Evolutionary conservation across 371 early-diverging fungal genomes (phyloP).

Genomic region (Mucor plumbeus): DNA sequence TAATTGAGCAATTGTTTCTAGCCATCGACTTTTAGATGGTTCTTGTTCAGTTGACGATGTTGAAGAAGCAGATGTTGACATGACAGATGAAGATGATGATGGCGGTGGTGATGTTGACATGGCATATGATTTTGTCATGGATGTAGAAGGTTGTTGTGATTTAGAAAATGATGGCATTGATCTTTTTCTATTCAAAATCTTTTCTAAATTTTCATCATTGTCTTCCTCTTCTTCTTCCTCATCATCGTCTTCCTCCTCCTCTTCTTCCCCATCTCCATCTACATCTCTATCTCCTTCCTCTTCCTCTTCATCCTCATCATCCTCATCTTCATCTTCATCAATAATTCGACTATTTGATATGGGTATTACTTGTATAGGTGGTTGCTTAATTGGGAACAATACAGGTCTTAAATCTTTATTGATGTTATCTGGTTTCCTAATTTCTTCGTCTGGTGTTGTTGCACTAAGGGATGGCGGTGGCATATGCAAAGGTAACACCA

Average conservation of each 20-base stretch:
- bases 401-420: constrained; percentile 18
- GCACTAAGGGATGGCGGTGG: constrained; percentile 58
- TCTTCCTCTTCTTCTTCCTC: constrained; percentile 22
- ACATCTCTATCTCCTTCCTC: constrained; percentile 35
- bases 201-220: constrained; percentile 14
- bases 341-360: neutral
- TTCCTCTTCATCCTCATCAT: constrained; percentile 30
- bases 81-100: constrained; percentile 17
- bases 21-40: constrained; percentile 19
- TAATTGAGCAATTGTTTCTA: constrained; percentile 24
- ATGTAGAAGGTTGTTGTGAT: constrained; percentile 34
- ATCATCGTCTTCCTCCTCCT: constrained; percentile 24
- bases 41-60: constrained; percentile 25
- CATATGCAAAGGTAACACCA: constrained; percentile 56
- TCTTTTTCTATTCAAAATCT: constrained; percentile 17
- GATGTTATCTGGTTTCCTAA: neutral
- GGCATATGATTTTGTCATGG: constrained; percentile 43
- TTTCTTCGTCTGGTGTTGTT: constrained; percentile 6
- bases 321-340: constrained; percentile 27
- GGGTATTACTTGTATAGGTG: constrained; percentile 13
- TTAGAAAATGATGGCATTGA: constrained; percentile 44
- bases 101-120: constrained; percentile 49
- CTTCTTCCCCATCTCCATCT: constrained; percentile 33
- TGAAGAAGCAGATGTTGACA: constrained; percentile 48
- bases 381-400: constrained; percentile 18